Percentiles rank a stretch among this genome's conserved stretches.
Evolutionary conservation across 805 yeast species (phyloP).

Genomic region (Wickerhamiella hasegawae): DNA sequence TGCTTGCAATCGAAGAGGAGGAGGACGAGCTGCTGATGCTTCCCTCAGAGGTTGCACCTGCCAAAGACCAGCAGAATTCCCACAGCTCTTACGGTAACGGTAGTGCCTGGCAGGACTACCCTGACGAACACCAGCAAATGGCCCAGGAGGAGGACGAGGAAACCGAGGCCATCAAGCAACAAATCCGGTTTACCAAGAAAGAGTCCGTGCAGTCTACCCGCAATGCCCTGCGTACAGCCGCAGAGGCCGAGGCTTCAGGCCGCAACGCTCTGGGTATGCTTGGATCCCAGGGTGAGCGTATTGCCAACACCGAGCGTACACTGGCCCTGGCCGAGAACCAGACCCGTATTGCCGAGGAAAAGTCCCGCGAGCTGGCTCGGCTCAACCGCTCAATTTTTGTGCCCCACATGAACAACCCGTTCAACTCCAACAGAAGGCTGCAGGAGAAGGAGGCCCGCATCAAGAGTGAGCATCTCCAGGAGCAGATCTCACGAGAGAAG

Average conservation of each 20-base stretch:
- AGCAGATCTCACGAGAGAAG: conserved; percentile 44
- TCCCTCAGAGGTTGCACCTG: neutral
- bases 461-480: conserved; percentile 43
- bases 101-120: neutral
- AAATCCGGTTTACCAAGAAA: conserved; percentile 69
- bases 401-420: conserved; percentile 72
- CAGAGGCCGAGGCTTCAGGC: conserved; percentile 58
- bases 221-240: conserved; percentile 58
- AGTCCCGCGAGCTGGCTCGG: conserved; percentile 62
- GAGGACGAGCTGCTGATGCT: conserved; percentile 6
- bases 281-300: conserved; percentile 82
- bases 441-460: conserved; percentile 59
- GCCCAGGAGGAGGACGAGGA: conserved; percentile 54
- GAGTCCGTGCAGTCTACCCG: conserved; percentile 76
- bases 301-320: conserved; percentile 65
- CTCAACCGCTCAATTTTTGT: conserved; percentile 70
- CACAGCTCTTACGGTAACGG: neutral
- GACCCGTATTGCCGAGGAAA: conserved; percentile 64
- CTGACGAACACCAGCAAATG: conserved; percentile 1
- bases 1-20: neutral
- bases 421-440: conserved; percentile 62
- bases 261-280: conserved; percentile 77
- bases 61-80: neutral
- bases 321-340: conserved; percentile 67
- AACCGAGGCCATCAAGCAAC: conserved; percentile 70